Percentiles rank a stretch among this genome's conserved stretches.
phyloP scores from a whole-genome alignment of 805 yeast species.

The Myxozyma sirexii region DNA sequence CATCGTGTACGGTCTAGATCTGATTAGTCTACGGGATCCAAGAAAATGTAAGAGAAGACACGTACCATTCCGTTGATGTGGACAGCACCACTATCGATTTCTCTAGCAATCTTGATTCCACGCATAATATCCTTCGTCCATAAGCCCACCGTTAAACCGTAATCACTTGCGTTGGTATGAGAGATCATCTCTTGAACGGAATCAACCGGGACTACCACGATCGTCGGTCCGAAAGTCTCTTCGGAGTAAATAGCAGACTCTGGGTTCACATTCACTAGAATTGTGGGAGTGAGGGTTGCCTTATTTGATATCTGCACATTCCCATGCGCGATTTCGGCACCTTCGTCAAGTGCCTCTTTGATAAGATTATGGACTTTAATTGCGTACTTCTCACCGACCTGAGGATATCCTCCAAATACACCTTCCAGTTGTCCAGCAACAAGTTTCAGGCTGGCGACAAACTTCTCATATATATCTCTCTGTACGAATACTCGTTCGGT shows the following conservation, averaged over 20 bases:
- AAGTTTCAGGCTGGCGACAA: slow-evolving; percentile 56
- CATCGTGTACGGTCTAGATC: slow-evolving; percentile 36
- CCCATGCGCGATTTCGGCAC: slow-evolving; percentile 48
- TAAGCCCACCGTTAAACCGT: slow-evolving; percentile 87
- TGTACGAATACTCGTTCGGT: slow-evolving; percentile 87
- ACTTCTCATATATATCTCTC: slow-evolving; percentile 67
- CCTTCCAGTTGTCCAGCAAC: slow-evolving; percentile 82
- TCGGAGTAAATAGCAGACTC: slow-evolving; percentile 69
- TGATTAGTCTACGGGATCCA: slow-evolving; percentile 1
- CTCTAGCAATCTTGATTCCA: slow-evolving; percentile 67
- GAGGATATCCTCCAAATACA: slow-evolving; percentile 67
- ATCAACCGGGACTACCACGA: slow-evolving; percentile 71
- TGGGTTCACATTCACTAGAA: slow-evolving; percentile 74
- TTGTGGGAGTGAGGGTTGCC: slow-evolving; percentile 68
- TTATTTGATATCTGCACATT: slow-evolving; percentile 64
- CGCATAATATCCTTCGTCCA: slow-evolving; percentile 71
- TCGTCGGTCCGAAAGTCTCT: slow-evolving; percentile 90
- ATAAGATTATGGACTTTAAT: slow-evolving; percentile 52
- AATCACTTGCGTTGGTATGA: slow-evolving; percentile 74
- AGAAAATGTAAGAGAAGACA: background rate
- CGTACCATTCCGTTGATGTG: slow-evolving; percentile 61
- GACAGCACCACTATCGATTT: slow-evolving; percentile 75
- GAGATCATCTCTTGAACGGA: slow-evolving; percentile 73
- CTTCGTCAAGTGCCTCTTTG: slow-evolving; percentile 53
- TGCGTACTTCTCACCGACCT: slow-evolving; percentile 56